phyloP scores from a whole-genome alignment of 2,329 filamentous ascomycete genomes.

The Chaetomium olivaceum region DNA sequence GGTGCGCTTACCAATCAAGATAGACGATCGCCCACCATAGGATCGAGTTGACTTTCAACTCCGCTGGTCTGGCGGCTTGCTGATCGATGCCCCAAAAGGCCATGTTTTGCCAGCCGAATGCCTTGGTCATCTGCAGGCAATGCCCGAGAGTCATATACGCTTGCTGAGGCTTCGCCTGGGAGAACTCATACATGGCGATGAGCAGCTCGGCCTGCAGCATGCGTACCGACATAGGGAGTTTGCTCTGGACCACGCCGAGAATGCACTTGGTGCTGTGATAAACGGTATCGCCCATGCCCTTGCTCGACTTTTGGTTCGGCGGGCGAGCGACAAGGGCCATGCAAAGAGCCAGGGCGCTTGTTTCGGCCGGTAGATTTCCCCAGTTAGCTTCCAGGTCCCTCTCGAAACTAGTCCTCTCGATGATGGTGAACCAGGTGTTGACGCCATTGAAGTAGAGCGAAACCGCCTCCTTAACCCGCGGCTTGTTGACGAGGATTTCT shows the following conservation, averaged over 20 bases:
- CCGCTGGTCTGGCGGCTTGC: slow-evolving; percentile 27
- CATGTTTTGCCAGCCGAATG: slow-evolving; percentile 34
- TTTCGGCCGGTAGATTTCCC: slow-evolving; percentile 35
- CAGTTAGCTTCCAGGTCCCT: slow-evolving; percentile 32
- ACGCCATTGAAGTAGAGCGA: slow-evolving; percentile 34
- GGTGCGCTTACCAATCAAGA: slow-evolving; percentile 34
- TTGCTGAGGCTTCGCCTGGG: slow-evolving; percentile 36
- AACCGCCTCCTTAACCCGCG: slow-evolving; percentile 31
- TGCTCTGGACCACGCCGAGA: slow-evolving; percentile 34
- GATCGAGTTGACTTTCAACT: slow-evolving; percentile 36
- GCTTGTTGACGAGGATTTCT: slow-evolving; percentile 32
- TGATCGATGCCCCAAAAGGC: slow-evolving; percentile 33
- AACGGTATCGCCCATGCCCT: slow-evolving; percentile 32
- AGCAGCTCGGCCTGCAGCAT: slow-evolving; percentile 36
- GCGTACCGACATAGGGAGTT: slow-evolving; percentile 30
- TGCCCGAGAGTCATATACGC: slow-evolving; percentile 36
- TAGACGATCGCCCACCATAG: slow-evolving; percentile 38
- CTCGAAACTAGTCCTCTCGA: slow-evolving; percentile 34
- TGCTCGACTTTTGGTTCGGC: slow-evolving; percentile 26
- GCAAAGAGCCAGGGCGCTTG: slow-evolving; percentile 33
- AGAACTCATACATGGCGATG: slow-evolving; percentile 36
- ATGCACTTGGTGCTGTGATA: slow-evolving; percentile 36
- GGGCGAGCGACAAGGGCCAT: slow-evolving; percentile 35
- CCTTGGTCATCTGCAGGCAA: slow-evolving; percentile 35
- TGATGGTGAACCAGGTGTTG: slow-evolving; percentile 37